These are phyloP conservation scores for Wickerhamiella kazuoi DNA, from an alignment of 805 yeast genomes.

Conservation along the genomic window DNA sequence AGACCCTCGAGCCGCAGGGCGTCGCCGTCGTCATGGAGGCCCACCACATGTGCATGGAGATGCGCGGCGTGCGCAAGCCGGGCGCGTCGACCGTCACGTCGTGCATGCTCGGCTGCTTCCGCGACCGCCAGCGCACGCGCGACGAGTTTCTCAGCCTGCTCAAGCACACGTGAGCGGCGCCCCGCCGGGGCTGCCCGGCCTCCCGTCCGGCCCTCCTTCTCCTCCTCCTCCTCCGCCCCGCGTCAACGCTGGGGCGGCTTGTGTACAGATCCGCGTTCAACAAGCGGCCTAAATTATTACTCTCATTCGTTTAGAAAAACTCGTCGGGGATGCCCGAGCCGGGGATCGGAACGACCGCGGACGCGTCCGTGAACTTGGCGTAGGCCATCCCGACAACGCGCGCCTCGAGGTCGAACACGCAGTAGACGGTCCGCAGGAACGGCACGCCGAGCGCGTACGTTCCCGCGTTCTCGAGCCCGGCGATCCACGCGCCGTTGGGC, in stretches of 20 bases:
- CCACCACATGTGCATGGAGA: constrained; percentile 97
- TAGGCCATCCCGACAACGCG: too few species aligned
- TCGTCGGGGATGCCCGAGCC: too few species aligned
- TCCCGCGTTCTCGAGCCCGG: too few species aligned
- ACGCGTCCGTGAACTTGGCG: too few species aligned
- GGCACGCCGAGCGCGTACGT: too few species aligned
- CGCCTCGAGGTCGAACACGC: too few species aligned
- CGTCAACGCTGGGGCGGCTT: too few species aligned
- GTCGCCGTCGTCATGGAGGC: constrained; percentile 98
- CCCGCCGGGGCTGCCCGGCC: neutral
- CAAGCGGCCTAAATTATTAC: neutral
- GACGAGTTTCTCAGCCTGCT: constrained; percentile 82
- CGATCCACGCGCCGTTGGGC: too few species aligned
- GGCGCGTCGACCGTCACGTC: constrained; percentile 89
- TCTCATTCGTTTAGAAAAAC: too few species aligned
- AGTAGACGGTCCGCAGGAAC: too few species aligned
- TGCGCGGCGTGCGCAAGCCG: constrained; percentile 90
- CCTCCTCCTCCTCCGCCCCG: neutral
- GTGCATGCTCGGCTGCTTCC: constrained; percentile 93
- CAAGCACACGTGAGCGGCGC: neutral
- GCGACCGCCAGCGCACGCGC: constrained; percentile 85
- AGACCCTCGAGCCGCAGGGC: constrained; percentile 82
- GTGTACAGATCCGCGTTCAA: neutral
- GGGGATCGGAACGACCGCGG: too few species aligned
- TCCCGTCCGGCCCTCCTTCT: neutral